phyloP scores from a whole-genome alignment of 208 protist genomes.

The Wallacemonas sp. region DNA sequence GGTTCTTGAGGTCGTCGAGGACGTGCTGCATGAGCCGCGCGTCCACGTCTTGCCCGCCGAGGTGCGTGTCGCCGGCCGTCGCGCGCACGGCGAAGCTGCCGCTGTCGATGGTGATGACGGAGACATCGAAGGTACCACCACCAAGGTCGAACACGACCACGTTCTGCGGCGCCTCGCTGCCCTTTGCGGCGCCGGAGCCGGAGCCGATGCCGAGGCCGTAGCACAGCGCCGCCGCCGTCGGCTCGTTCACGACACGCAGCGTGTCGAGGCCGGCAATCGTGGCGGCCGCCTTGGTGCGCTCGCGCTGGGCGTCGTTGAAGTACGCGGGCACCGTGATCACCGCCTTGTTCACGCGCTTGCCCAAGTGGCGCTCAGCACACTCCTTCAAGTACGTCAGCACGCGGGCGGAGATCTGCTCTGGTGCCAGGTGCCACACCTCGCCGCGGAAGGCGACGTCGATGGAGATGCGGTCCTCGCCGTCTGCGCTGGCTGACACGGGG shows the following conservation, averaged over 20 bases:
- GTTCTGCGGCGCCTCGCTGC: constrained; percentile 37
- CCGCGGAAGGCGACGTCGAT: constrained; percentile 66
- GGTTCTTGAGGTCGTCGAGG: constrained; percentile 85
- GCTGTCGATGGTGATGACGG: constrained; percentile 96
- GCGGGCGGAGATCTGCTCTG: constrained; percentile 97
- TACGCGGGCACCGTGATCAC: constrained; percentile 99
- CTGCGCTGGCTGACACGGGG: constrained; percentile 68
- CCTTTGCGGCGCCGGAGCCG: constrained; percentile 51
- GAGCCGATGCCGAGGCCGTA: constrained; percentile 96
- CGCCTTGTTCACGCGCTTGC: constrained; percentile 92
- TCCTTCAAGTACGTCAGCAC: constrained; percentile 98
- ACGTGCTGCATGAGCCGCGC: constrained; percentile 96
- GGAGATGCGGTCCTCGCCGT: constrained; percentile 34
- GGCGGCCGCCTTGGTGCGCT: constrained; percentile 98
- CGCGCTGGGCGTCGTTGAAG: constrained; percentile 98
- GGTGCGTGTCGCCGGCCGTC: constrained; percentile 98
- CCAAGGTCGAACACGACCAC: constrained; percentile 99
- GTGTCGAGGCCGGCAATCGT: constrained; percentile 97
- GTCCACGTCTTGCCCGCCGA: constrained; percentile 99
- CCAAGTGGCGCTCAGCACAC: constrained; percentile 93
- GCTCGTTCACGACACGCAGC: constrained; percentile 99
- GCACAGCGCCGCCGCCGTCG: constrained; percentile 98
- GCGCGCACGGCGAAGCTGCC: constrained; percentile 98
- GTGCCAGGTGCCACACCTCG: constrained; percentile 74
- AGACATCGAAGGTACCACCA: constrained; percentile 99